Conservation (phyloP, 192 early-diverging fungal genomes). For the Podila verticillata region DNA sequence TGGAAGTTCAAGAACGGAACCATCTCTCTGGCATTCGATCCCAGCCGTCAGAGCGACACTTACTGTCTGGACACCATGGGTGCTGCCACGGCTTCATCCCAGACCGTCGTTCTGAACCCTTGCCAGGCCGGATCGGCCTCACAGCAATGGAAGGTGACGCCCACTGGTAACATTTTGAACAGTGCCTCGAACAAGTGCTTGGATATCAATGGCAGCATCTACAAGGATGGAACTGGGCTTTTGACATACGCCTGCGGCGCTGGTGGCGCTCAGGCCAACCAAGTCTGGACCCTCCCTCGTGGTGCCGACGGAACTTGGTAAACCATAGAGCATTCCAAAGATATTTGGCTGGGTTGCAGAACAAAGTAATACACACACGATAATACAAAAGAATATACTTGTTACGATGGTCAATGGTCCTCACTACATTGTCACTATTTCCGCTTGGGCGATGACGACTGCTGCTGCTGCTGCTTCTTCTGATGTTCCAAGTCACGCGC, state of each 20-base stretch:
- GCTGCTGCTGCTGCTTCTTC: conserved; percentile 11
- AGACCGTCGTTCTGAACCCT: conserved; percentile 18
- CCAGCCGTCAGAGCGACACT: conserved; percentile 18
- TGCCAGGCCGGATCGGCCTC: conserved; percentile 6
- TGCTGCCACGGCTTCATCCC: not conserved
- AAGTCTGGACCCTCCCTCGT: conserved; percentile 35
- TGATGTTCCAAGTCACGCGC: conserved; percentile 32
- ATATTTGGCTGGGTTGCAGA: too few species aligned
- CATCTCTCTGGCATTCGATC: conserved; percentile 38
- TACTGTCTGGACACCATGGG: conserved; percentile 29
- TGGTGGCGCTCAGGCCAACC: conserved; percentile 19
- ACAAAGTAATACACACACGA: too few species aligned
- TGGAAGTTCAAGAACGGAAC: conserved; percentile 41
- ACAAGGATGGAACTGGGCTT: conserved; percentile 21
- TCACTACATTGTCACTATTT: not conserved
- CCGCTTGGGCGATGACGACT: not conserved
- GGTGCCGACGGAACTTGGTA: conserved; percentile 44
- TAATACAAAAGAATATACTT: too few species aligned
- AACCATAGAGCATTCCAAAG: not conserved
- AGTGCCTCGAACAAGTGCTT: conserved; percentile 19
- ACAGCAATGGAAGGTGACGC: conserved; percentile 35
- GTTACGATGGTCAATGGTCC: too few species aligned
- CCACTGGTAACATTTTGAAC: conserved; percentile 34
- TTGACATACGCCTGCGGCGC: conserved; percentile 14
- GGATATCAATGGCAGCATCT: conserved; percentile 16